Base-by-base conservation (phyloP, 2,329 filamentous ascomycete species). In the Zopfia rhizophila region DNA sequence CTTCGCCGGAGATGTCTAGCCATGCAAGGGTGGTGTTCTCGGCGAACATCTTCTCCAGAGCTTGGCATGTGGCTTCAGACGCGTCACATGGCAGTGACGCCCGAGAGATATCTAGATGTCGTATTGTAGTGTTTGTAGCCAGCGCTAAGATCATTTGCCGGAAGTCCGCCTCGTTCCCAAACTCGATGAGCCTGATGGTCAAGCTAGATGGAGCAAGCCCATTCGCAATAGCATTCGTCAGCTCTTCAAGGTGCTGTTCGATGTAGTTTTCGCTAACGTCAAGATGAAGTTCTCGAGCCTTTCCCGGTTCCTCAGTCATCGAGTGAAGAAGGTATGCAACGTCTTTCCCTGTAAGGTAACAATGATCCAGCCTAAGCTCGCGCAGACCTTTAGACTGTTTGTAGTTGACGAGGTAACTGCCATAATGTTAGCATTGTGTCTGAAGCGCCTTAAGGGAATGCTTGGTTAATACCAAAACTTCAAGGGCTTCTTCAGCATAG, bases 1-100 rank as follows among this genome's bases (percentile, higher is more conserved):
- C 84, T 58, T 89, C 87, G 7, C 87, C 87, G 18, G 86, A 88
- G 31, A 90, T 85, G 63, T 89, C 84, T 10, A 90, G 72, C 63
- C 85, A 84, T 55, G 85, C 78, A 2, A 90, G 72, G 1, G 82
- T 84, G n/a, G 77, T 76, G 50, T 90, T 90, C 39, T 86, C 80
- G 23, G 84, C 82, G 56, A 90, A 86, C 70, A 90, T 80, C 37
- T 77, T 67, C 51, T 84, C 81, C 43, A 90, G 68, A 11, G 83
- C 80, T 48, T 81, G 79, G 58, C 85, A 88, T 0, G 86, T 89
- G 45, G 87, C 84, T 7, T 82, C 80, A 7, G 83, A 82, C 3
- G 86, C 86, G 62, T 89, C 86, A 41, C 84, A 85, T 11, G 86
- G 87, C 16, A 90, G 73, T 0, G 86, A 88, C 1, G 84, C 84